A percentile compares a stretch with the other conserved stretches of the same genome.
phyloP scores from a whole-genome alignment of 2,329 filamentous ascomycete genomes.

The Metarhizium humberi region DNA sequence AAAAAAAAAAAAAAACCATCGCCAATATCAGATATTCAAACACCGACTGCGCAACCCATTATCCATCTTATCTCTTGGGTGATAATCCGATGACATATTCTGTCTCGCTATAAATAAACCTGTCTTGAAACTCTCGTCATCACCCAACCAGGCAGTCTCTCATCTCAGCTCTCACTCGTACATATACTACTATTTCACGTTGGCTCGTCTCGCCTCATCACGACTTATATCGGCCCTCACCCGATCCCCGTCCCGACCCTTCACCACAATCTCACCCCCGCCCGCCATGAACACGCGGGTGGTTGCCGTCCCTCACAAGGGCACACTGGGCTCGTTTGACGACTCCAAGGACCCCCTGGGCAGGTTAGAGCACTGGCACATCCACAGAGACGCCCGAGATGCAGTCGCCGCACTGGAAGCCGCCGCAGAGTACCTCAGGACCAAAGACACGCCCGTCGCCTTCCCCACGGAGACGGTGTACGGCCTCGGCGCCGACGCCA shows the following conservation, averaged over 20 bases:
- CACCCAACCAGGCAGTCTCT: neutral
- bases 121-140: neutral
- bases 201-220: slow-evolving; percentile 1
- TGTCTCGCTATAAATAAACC: neutral
- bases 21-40: neutral
- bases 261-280: neutral
- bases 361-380: slow-evolving; percentile 33
- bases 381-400: slow-evolving; percentile 20
- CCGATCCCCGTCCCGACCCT: slow-evolving; percentile 2
- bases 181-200: neutral
- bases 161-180: neutral
- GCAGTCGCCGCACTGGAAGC: slow-evolving; percentile 39
- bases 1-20: neutral
- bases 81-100: too few relatives aligned
- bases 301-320: slow-evolving; percentile 22
- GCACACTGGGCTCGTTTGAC: slow-evolving; percentile 25
- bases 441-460: slow-evolving; percentile 68
- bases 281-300: slow-evolving; percentile 31
- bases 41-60: neutral
- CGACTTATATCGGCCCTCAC: slow-evolving; percentile 18
- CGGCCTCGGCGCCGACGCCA: slow-evolving; percentile 92
- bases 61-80: too few relatives aligned
- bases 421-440: slow-evolving; percentile 57
- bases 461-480: slow-evolving; percentile 99
- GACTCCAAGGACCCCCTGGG: slow-evolving; percentile 15